Conservation (phyloP, 495 filamentous ascomycete species). For the Hypomontagnella monticulosa region DNA sequence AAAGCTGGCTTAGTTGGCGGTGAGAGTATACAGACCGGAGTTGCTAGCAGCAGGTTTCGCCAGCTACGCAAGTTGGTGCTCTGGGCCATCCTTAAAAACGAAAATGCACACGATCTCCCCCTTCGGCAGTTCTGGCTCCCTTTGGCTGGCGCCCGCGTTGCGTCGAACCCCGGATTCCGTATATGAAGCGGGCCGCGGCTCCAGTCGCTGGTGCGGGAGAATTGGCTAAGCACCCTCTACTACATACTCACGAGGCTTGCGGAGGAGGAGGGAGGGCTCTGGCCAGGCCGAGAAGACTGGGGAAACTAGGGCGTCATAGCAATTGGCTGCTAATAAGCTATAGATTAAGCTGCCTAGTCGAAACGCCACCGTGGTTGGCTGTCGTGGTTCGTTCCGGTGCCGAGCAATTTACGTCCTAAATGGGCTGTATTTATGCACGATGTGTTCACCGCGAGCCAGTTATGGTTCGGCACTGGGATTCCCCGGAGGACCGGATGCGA, state of each 20-base stretch:
- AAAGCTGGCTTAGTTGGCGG: neutral
- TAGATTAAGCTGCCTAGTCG: constrained; percentile 27
- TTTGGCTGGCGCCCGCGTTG: neutral
- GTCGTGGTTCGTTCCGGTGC: constrained; percentile 19
- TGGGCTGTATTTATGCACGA: constrained; percentile 32
- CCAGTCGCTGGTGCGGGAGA: constrained; percentile 22
- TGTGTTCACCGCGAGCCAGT: constrained; percentile 12
- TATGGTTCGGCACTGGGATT: constrained; percentile 27
- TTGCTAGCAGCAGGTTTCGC: constrained; percentile 11
- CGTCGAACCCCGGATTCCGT: constrained; percentile 29
- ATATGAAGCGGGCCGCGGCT: constrained; percentile 41
- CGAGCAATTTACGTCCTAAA: constrained; percentile 30
- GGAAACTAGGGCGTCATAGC: constrained; percentile 21
- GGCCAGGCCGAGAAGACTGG: constrained; percentile 20
- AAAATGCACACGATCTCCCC: constrained; percentile 16
- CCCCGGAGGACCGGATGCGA: constrained; percentile 36
- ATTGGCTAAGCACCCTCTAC: constrained; percentile 4
- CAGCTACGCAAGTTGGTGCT: constrained; percentile 19
- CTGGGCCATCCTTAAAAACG: constrained; percentile 34
- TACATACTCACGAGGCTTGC: constrained; percentile 8
- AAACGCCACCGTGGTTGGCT: constrained; percentile 28
- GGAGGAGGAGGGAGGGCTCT: neutral
- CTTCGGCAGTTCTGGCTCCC: constrained; percentile 35
- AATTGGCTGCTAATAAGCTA: constrained; percentile 16
- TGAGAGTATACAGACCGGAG: constrained; percentile 4